Evolutionary conservation across 495 filamentous ascomycete genomes (phyloP), one percentile per base, ranked within the genome.

Genomic region (Hypoxylon fuscum): DNA sequence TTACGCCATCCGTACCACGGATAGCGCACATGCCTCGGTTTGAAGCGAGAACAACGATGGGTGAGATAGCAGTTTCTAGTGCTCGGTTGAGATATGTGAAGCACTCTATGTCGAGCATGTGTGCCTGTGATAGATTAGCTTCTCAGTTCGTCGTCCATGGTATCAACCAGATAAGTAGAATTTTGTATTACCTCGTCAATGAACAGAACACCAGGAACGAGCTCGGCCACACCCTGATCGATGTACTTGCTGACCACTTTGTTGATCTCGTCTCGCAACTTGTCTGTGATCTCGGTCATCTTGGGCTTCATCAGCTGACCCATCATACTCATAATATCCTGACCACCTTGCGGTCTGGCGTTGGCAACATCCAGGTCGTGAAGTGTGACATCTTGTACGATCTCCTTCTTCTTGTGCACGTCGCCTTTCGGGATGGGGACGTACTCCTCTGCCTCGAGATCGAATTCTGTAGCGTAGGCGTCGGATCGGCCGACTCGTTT

Each of bases 321-420:
- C 92, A 98, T 97, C 95, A 98, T 97, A 74, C 91, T 96, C 93
- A 98, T 97, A 54, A 98, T 93, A 73, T 98, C 95, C 78, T 98
- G 95, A 52, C 95, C 95, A 27, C 95, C 94, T 80, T 97, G 85
- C 10, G 95, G 96, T 55, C 94, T 83, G 9, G 95, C 91, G 68
- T 98, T 98, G 62, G 95, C 95, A 62, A 97, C 92, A 72, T 98
- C 95, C 43, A 98, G 79, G 66, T 98, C 95, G 68, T 98, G 95
- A 54, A 98, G 82, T 27, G 93, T 96, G 54, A 98, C 95, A 70
- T 98, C 95, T 73, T 98, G 95, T n/a, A 98, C 95, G 53, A 98
- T 94, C 78, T 98, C 95, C 81, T 98, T 98, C 85, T 97, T 97
- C 83, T 98, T 98, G 79, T 97, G 95, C 34, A 98, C 95, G 67